These are phyloP conservation scores for Saccharomycopsis fodiens DNA, from an alignment of 805 yeast species.

Conservation along the genomic window DNA sequence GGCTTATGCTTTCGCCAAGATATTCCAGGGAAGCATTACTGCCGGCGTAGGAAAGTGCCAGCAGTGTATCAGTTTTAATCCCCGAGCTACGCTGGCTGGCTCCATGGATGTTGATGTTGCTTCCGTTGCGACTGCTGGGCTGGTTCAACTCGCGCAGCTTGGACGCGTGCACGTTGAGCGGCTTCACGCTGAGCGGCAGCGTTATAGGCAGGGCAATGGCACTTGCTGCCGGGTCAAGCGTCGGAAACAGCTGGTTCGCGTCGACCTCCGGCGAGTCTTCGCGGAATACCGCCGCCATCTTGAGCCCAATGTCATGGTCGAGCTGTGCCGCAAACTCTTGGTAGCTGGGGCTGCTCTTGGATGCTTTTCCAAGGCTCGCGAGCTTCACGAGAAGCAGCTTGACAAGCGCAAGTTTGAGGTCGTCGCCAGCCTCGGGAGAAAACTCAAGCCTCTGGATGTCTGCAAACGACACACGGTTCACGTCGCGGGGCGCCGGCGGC, in stretches of 20 bases:
- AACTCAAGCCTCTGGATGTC: conserved; percentile 16
- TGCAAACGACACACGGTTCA: conserved; percentile 11
- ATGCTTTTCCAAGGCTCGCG: neutral
- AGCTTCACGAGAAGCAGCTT: conserved; percentile 18
- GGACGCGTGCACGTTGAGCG: neutral
- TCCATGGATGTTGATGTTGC: conserved; percentile 1
- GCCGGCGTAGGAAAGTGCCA: neutral
- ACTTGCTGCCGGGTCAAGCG: conserved; percentile 11
- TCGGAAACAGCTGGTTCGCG: conserved; percentile 4
- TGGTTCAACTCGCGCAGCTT: neutral
- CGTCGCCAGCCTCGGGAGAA: conserved; percentile 8
- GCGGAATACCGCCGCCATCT: conserved; percentile 11
- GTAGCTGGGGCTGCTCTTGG: conserved; percentile 1
- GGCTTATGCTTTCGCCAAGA: conserved; percentile 1
- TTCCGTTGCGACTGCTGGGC: neutral
- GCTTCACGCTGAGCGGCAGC: neutral
- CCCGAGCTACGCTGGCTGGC: neutral
- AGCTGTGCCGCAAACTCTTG: conserved; percentile 9
- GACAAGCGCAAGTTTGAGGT: conserved; percentile 15
- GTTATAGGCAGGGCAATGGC: neutral
- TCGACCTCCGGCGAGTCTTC: conserved; percentile 1
- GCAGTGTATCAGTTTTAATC: neutral
- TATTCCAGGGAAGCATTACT: conserved; percentile 16
- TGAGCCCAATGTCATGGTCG: conserved; percentile 14
- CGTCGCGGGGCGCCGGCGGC: neutral